Conservation (phyloP, 108 stramenopile genomes). For the Fistulifera pelliculosa region DNA sequence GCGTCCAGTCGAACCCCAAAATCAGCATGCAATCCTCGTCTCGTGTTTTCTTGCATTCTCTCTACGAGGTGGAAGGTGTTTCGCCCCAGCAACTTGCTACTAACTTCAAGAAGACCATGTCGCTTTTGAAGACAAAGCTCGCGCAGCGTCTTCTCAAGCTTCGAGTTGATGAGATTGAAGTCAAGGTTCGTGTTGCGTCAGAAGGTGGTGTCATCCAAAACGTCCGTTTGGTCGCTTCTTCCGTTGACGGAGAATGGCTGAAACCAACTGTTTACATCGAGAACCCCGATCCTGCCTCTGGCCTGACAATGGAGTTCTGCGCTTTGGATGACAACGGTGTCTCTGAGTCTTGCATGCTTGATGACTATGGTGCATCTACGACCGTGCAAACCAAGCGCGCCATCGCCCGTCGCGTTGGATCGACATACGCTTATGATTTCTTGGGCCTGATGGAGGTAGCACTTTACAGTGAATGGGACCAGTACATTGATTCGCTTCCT, state of each 20-base stretch:
- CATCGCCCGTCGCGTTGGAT: constrained; percentile 93
- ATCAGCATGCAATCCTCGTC: constrained; percentile 83
- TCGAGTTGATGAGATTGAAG: constrained; percentile 96
- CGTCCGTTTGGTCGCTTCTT: constrained; percentile 91
- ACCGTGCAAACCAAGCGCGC: constrained; percentile 92
- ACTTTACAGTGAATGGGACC: constrained; percentile 70
- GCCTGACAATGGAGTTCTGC: constrained; percentile 81
- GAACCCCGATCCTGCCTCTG: constrained; percentile 87
- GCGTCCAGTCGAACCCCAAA: constrained; percentile 85
- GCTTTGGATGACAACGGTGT: constrained; percentile 53
- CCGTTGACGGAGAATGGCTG: constrained; percentile 92
- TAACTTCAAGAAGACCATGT: constrained; percentile 60
- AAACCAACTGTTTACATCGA: constrained; percentile 87
- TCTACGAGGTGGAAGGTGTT: constrained; percentile 69
- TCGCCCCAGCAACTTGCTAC: constrained; percentile 60
- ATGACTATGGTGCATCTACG: constrained; percentile 86
- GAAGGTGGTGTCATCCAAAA: constrained; percentile 67
- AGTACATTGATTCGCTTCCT: constrained; percentile 43
- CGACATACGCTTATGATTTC: constrained; percentile 97
- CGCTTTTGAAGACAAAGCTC: constrained; percentile 66
- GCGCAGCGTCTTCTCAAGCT: constrained; percentile 89
- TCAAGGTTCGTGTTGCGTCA: constrained; percentile 75
- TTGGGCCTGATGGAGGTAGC: constrained; percentile 93
- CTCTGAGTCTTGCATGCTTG: constrained; percentile 79
- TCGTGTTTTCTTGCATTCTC: constrained; percentile 89